Percentiles rank a stretch among this genome's conserved stretches.
These are phyloP conservation scores for Colletotrichum endophyticum DNA, from an alignment of 2,329 filamentous ascomycete species.

Conservation along the genomic window DNA sequence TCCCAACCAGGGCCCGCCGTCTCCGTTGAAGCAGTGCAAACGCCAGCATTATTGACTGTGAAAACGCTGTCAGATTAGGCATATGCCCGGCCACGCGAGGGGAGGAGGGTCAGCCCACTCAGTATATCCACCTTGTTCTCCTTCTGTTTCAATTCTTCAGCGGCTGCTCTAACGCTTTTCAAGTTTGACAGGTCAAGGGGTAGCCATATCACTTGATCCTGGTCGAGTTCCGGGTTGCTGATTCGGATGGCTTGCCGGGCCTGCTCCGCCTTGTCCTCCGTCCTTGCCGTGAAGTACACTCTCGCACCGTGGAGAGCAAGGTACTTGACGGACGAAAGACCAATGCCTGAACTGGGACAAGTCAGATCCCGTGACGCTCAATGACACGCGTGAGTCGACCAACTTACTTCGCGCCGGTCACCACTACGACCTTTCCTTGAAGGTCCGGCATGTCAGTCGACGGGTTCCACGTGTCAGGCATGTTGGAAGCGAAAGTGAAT, in stretches of 20 bases:
- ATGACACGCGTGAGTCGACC: not conserved
- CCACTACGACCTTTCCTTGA: slow-evolving; percentile 27
- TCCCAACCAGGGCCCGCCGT: slow-evolving; percentile 25
- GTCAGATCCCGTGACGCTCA: not conserved
- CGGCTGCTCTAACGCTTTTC: slow-evolving; percentile 22
- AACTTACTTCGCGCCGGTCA: slow-evolving; percentile 30
- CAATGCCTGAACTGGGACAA: slow-evolving; percentile 25
- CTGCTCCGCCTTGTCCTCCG: slow-evolving; percentile 22
- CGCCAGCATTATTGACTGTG: slow-evolving; percentile 30
- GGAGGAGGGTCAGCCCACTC: slow-evolving; percentile 15
- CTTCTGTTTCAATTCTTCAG: slow-evolving; percentile 20
- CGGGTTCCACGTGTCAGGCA: slow-evolving; percentile 18
- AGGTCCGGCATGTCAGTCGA: slow-evolving; percentile 23
- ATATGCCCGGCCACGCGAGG: not conserved
- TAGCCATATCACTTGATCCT: slow-evolving; percentile 21
- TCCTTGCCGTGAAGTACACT: slow-evolving; percentile 28
- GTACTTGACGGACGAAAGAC: slow-evolving; percentile 26
- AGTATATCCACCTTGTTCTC: slow-evolving; percentile 30
- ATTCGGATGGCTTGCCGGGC: slow-evolving; percentile 6
- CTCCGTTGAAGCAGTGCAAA: not conserved
- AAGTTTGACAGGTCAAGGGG: slow-evolving; percentile 27
- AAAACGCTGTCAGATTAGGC: not conserved
- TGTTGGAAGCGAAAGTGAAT: not conserved
- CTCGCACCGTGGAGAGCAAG: slow-evolving; percentile 28
- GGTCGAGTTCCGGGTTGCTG: slow-evolving; percentile 9